Evolutionary conservation across 2,329 filamentous ascomycete genomes (phyloP), one percentile per base, ranked within the genome.

Genomic region (Pseudogymnoascus sp.): DNA sequence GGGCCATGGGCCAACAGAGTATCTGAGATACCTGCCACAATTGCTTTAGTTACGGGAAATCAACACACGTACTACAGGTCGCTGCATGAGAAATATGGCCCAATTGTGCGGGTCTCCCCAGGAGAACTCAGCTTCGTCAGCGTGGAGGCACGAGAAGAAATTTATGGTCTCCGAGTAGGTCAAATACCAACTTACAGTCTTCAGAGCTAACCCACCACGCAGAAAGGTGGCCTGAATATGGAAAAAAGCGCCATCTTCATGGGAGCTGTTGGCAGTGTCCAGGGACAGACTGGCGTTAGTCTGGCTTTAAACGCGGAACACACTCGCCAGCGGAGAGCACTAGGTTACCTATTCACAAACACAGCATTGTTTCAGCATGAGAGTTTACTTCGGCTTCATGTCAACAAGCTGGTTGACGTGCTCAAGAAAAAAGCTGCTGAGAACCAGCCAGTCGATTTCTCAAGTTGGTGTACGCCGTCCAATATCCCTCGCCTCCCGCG

Each of bases 111-210:
- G 5, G 64, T 75, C 8, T 66, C 69, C 1, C 73, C 72, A 0
- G 69, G 71, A 10, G 70, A 74, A 63, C 66, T 76, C 8, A 68
- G 70, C 61, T 74, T 76, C 65, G 66, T 66, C 57, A 66, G 71
- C 40, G 64, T 66, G 1, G 66, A 70, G 50, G 72, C 74, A 9
- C 72, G 66, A 67, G 61, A 66, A 4, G 70, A 72, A 29, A 71
- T 73, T 60, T 61, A 67, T 35, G 66, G 61, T 5, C 60, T 60
- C 24, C 47, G 47, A 17, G 31, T 31, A 41, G 4, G 40, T 31
- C 13, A 63, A 47, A 29, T 24, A 6, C 40, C 44, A 24, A 35
- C n/a, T 24, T 47, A 24, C 21, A 39, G 3, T 0, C n/a, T 21
- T 13, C 47, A 3, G 9, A 54, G n/a, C 29, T 54, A 21, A 54